Percentiles rank a stretch among this genome's conserved stretches.
Evolutionary conservation across 345 rosid genomes (phyloP).

Genomic region (Heritiera littoralis): DNA sequence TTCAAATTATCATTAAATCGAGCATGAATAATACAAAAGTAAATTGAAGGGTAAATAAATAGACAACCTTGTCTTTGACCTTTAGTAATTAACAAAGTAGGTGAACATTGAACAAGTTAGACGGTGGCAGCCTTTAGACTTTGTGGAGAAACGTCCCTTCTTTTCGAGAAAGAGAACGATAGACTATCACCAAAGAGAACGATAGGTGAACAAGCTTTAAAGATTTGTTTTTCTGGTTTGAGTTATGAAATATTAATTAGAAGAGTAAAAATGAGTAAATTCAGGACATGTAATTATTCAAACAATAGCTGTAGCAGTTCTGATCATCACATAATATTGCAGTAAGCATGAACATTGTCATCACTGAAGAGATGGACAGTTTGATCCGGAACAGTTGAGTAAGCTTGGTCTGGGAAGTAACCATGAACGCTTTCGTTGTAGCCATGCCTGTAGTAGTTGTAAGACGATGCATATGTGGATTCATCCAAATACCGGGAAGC

Average conservation of each 20-base stretch:
- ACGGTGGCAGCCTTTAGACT: too few species aligned
- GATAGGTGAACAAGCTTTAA: too few species aligned
- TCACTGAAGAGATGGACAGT: slow-evolving; percentile 79
- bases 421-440: slow-evolving; percentile 56
- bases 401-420: slow-evolving; percentile 59
- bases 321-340: slow-evolving; percentile 41
- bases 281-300: neutral
- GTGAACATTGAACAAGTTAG: too few species aligned
- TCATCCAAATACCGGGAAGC: slow-evolving; percentile 55
- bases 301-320: neutral
- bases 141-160: too few species aligned
- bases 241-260: neutral
- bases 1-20: too few species aligned
- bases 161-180: too few species aligned
- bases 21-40: too few species aligned
- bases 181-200: too few species aligned
- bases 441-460: slow-evolving; percentile 57
- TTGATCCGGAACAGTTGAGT: slow-evolving; percentile 52
- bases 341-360: slow-evolving; percentile 75
- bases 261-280: neutral
- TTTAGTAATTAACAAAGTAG: too few species aligned
- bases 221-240: too few species aligned
- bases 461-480: slow-evolving; percentile 48
- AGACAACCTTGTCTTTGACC: too few species aligned
- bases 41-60: too few species aligned